Conservation (phyloP, 2,329 filamentous ascomycete genomes). For the Colletotrichum sp. region DNA sequence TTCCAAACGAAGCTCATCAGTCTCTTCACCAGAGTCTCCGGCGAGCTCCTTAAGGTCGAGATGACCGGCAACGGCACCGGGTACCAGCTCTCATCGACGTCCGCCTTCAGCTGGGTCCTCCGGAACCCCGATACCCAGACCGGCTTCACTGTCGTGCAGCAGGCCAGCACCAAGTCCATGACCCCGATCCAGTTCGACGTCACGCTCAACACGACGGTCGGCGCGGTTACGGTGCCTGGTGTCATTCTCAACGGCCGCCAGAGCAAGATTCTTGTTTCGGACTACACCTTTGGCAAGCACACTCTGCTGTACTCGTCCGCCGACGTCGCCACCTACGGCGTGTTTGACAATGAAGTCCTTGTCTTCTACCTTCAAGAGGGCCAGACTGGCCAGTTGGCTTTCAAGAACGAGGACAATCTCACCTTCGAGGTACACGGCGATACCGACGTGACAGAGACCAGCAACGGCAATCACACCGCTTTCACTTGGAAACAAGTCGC, state of each 20-base stretch:
- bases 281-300: slow-evolving; percentile 65
- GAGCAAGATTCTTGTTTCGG: slow-evolving; percentile 69
- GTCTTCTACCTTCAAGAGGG: slow-evolving; percentile 66
- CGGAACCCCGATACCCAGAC: slow-evolving; percentile 53
- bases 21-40: slow-evolving; percentile 56
- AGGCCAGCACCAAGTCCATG: slow-evolving; percentile 47
- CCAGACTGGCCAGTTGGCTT: slow-evolving; percentile 64
- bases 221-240: slow-evolving; percentile 43
- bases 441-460: slow-evolving; percentile 5
- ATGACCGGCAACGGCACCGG: slow-evolving; percentile 61
- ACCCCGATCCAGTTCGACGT: slow-evolving; percentile 49
- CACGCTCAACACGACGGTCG: slow-evolving; percentile 50
- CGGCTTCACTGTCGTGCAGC: slow-evolving; percentile 55
- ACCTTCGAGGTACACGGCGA: slow-evolving; percentile 40
- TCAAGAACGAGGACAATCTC: slow-evolving; percentile 39
- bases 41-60: slow-evolving; percentile 52
- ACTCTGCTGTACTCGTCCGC: slow-evolving; percentile 72
- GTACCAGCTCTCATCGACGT: slow-evolving; percentile 30
- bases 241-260: slow-evolving; percentile 67
- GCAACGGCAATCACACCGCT: slow-evolving; percentile 24
- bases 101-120: slow-evolving; percentile 55
- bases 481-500: slow-evolving; percentile 53
- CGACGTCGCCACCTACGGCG: slow-evolving; percentile 71
- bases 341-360: slow-evolving; percentile 59
- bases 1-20: slow-evolving; percentile 59